Evolutionary conservation across 2,329 filamentous ascomycete species (phyloP), one percentile per base, ranked within the genome.

Genomic region (Fusarium tanahbumbuense): DNA sequence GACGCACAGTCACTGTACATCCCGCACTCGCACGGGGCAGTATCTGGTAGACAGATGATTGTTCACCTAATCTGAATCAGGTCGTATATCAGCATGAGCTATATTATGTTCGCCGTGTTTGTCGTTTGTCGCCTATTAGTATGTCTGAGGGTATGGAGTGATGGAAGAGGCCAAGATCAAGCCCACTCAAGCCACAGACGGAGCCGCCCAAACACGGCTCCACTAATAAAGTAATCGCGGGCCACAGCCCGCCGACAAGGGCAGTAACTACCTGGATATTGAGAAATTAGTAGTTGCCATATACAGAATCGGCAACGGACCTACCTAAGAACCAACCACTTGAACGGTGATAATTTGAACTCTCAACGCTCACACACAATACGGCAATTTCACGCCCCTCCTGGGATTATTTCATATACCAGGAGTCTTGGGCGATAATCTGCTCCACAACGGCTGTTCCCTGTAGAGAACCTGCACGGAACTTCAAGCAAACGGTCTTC

Each of bases 221-320:
- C 67, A 70, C 67, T 70, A 59, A 68, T 60, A 52, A 41, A 13
- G 32, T 27, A 53, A 60, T 64, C 53, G 56, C 34, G 54, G 53
- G 57, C 61, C 61, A 70, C 61, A 60, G 20, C 41, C 61, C 49
- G 20, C 41, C 22, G 34, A 25, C 47, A 30, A 61, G 61, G 63
- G 61, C 55, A 66, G 37, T 59, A 25, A 66, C 61, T 55, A 65
- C 41, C 52, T 57, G 41, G 55, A 56, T 54, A 67, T 70, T 64
- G 57, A 70, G 67, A 70, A 70, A 70, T 68, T 69, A 52, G 49
- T 60, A 64, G 64, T 70, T 56, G 65, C 23, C 45, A 67, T 67
- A 58, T 42, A 48, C 50, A 62, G 55, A 66, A 47, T 46, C 40
- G 23, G 32, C 32, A 41, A 52, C 32, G 27, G 37, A 52, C 32